Base-by-base conservation (phyloP, 805 yeast genomes). In the Citeromyces nyonsensis region DNA sequence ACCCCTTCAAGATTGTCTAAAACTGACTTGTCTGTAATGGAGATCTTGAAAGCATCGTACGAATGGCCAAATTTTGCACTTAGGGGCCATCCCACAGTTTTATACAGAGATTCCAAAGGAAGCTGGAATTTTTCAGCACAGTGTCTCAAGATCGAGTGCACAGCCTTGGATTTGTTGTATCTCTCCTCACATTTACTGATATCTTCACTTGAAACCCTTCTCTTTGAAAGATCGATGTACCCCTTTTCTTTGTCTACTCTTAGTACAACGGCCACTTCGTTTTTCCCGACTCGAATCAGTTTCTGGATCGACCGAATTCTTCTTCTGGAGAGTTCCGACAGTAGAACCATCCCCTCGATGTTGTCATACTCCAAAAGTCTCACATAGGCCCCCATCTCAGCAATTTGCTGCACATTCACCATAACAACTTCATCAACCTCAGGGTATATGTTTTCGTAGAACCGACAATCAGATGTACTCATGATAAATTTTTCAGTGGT, bases 341-440 rank as follows among this genome's bases (percentile, higher is more conserved):
- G 70, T 43, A 91, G 66, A 36, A 91, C 94, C 98, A 91, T 91
- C 50, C 98, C 98, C 61, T 91, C 98, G 51, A 91, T 88, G 56
- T 88, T 91, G 61, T 91, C 97, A 53, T 91, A 91, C 60, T 91
- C 98, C 42, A 91, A 69, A 42, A 91, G 68, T 57, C 85, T 88
- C 42, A 91, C 94, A 56, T 91, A 91, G 10, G 98, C 98, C 38
- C 98, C 98, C 98, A 91, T 91, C 58, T 91, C 98, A 44, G 97
- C 98, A 47, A 91, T 91, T 56, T 82, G 93, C 57, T 82, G 94
- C 44, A 91, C 98, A 59, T 91, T 91, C 52, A 91, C 98, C 94
- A 91, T 88, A 42, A 91, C 97, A 45, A 91, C 94, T 56, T 91
- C 98, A 46, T 91, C 98, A 49, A 91, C 94, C 60, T 91, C 98